Evolutionary conservation across 2,329 filamentous ascomycete genomes (phyloP).

Genomic region (Aspergillus sojae): DNA sequence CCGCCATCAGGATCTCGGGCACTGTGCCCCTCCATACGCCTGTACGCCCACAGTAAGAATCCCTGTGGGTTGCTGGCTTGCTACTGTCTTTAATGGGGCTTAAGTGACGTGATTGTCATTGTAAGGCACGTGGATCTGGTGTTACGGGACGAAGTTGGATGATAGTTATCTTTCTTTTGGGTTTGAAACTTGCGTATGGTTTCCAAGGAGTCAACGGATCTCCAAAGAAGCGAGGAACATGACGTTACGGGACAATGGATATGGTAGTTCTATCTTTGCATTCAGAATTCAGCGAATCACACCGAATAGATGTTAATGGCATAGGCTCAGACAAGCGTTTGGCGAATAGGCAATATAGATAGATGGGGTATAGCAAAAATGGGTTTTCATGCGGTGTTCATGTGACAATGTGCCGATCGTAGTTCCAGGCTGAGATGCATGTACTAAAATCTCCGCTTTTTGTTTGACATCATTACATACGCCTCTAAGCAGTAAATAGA

Average conservation of each 20-base stretch:
- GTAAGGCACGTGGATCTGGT: neutral
- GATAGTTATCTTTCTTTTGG: neutral
- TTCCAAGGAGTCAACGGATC: neutral
- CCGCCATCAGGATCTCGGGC: conserved; percentile 12
- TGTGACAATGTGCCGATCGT: neutral
- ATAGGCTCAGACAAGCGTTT: neutral
- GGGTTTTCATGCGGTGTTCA: neutral
- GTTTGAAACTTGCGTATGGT: neutral
- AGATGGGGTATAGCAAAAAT: neutral
- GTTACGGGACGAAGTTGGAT: neutral
- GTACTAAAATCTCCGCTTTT: neutral
- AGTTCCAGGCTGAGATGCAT: neutral
- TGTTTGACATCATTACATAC: neutral
- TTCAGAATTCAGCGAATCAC: conserved; percentile 2
- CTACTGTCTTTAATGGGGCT: neutral
- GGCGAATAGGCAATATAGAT: neutral
- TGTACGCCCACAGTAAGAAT: conserved; percentile 4
- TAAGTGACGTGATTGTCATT: neutral
- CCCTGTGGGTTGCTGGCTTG: neutral
- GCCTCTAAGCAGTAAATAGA: neutral
- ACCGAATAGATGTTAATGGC: conserved; percentile 6
- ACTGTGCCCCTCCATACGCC: conserved; percentile 5
- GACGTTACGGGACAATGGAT: conserved; percentile 17
- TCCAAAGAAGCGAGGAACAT: conserved; percentile 7
- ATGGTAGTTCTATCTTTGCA: conserved; percentile 7